Evolutionary conservation across 169 alveolate species (phyloP).

Genomic region (Amoebophrya sp.): DNA sequence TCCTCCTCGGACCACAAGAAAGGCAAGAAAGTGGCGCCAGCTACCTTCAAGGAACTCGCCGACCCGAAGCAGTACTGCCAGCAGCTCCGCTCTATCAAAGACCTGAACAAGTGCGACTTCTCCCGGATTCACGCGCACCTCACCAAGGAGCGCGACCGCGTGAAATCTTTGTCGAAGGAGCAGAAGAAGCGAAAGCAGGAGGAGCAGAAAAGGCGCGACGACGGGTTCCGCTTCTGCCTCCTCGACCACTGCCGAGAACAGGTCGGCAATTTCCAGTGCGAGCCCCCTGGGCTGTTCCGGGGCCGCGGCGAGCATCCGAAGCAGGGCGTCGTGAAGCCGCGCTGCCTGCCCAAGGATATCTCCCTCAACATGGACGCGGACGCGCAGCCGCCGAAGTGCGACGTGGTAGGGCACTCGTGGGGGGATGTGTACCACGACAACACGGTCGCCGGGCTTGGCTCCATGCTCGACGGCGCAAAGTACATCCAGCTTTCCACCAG

Average conservation of each 20-base stretch:
- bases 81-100: not conserved
- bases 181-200: no score
- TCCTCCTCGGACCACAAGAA: no score
- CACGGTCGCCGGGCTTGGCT: constrained; percentile 92
- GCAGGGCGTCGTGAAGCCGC: constrained; percentile 74
- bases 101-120: not conserved
- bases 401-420: constrained; percentile 94
- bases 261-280: constrained; percentile 80
- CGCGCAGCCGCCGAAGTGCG: constrained; percentile 66
- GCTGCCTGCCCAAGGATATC: constrained; percentile 84
- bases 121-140: no score
- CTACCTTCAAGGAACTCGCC: not conserved
- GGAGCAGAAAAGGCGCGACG: no score
- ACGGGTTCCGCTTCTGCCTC: no score
- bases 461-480: constrained; percentile 56
- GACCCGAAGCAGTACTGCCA: not conserved
- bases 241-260: no score
- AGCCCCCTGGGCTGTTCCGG: constrained; percentile 96
- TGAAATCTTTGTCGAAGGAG: no score
- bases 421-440: constrained; percentile 85
- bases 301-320: constrained; percentile 99
- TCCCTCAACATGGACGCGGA: constrained; percentile 81
- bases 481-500: constrained; percentile 87
- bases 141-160: no score
- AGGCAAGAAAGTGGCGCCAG: no score